Conservation (phyloP, 2,329 filamentous ascomycete genomes). For the Paecilomyces sp. region DNA sequence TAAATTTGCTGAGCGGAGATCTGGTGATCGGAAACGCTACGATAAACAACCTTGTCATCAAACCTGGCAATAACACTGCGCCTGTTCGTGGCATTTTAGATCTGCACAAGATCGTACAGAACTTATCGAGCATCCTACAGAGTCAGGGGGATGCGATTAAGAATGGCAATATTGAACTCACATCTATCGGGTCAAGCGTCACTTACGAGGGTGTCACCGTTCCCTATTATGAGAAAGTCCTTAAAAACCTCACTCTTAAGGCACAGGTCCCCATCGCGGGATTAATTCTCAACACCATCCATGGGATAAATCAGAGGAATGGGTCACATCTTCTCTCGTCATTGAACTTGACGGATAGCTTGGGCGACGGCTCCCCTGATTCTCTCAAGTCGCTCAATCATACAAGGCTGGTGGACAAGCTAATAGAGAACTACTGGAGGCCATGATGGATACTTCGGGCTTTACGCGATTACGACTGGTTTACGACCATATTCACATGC, state of each 20-base stretch:
- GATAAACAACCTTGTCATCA: conserved; percentile 43
- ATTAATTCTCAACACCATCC: conserved; percentile 24
- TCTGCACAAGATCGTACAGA: conserved; percentile 28
- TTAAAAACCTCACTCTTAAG: conserved; percentile 22
- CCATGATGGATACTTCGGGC: background rate
- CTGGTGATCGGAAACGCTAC: conserved; percentile 44
- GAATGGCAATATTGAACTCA: conserved; percentile 19
- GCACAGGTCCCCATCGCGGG: conserved; percentile 19
- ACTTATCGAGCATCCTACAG: conserved; percentile 17
- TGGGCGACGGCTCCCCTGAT: background rate
- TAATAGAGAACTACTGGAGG: background rate
- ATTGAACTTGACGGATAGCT: background rate
- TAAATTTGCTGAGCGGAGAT: conserved; percentile 44
- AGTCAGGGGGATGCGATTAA: conserved; percentile 17
- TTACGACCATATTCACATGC: background rate
- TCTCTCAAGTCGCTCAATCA: background rate
- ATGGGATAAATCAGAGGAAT: conserved; percentile 1
- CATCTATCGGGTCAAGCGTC: conserved; percentile 19
- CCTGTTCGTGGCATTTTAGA: conserved; percentile 44
- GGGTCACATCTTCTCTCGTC: background rate
- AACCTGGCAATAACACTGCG: conserved; percentile 47
- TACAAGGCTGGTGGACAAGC: background rate
- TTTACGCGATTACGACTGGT: background rate
- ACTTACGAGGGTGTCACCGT: conserved; percentile 22
- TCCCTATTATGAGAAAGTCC: conserved; percentile 27